Evolutionary conservation across 768 basidiomycete genomes (phyloP).

Genomic region (Amanita muscaria): DNA sequence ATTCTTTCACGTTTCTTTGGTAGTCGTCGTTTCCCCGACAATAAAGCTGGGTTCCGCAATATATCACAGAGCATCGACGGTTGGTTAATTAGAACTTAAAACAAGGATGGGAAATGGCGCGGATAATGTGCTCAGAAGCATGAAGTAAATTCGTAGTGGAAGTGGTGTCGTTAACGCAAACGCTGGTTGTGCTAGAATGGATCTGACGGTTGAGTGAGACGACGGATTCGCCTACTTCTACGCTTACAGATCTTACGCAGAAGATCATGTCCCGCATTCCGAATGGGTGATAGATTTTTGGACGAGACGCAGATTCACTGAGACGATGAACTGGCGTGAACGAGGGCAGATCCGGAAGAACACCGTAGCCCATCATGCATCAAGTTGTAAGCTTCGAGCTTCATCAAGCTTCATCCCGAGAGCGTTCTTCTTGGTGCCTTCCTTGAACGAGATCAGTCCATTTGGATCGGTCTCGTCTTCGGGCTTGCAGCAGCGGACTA

Average conservation of each 20-base stretch:
- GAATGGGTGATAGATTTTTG: conserved; percentile 6
- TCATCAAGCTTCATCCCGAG: not conserved
- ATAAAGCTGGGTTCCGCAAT: conserved; percentile 3
- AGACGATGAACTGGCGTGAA: conserved; percentile 1
- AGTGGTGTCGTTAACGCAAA: not conserved
- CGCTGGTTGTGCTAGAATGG: not conserved
- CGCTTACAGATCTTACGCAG: not conserved
- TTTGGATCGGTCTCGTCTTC: conserved; percentile 3
- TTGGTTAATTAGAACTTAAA: conserved; percentile 8
- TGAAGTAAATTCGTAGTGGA: conserved; percentile 2
- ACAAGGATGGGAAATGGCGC: conserved; percentile 1
- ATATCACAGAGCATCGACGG: conserved; percentile 7
- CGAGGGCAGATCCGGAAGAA: conserved; percentile 9
- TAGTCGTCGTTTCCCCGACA: conserved; percentile 1
- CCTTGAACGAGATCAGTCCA: conserved; percentile 6
- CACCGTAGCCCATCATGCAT: too few species aligned
- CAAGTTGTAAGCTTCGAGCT: too few species aligned
- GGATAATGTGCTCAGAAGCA: conserved; percentile 2
- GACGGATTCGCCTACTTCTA: conserved; percentile 1
- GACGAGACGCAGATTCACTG: conserved; percentile 5
- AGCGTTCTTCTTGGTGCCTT: conserved; percentile 1
- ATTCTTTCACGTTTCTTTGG: conserved; percentile 2
- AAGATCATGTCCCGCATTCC: conserved; percentile 2
- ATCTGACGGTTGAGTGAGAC: conserved; percentile 3
- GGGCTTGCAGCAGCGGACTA: conserved; percentile 1